A percentile compares a stretch with the other conserved stretches of the same genome.
phyloP scores from a whole-genome alignment of 148 eudicot species.

The Rhododendron mucronatum region DNA sequence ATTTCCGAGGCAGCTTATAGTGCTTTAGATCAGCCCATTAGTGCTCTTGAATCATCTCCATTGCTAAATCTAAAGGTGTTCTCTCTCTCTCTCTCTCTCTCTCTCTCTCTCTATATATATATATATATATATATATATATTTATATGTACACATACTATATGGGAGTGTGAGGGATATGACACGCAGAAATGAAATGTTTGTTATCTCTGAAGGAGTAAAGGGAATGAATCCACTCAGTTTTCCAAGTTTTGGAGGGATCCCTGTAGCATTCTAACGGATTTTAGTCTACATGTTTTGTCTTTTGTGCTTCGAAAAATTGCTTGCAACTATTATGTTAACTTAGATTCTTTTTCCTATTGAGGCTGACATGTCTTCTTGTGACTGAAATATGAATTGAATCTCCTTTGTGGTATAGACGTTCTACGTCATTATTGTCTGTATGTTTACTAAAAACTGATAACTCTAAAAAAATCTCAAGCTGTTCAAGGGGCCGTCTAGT shows the following conservation, averaged over 20 bases:
- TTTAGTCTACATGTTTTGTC: neutral
- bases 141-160: neutral
- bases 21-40: conserved; percentile 90
- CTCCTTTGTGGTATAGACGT: neutral
- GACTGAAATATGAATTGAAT: neutral
- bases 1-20: conserved; percentile 90
- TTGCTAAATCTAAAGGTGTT: conserved; percentile 77
- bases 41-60: conserved; percentile 83
- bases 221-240: neutral
- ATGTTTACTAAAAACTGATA: neutral
- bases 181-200: neutral
- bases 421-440: neutral
- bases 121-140: too few relatives aligned
- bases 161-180: neutral
- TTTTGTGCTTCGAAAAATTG: neutral
- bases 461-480: neutral
- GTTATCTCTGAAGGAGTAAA: neutral
- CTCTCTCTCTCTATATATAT: neutral
- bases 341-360: neutral
- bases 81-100: conserved; percentile 30
- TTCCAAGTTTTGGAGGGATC: neutral
- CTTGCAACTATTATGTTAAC: neutral
- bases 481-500: neutral
- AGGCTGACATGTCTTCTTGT: neutral
- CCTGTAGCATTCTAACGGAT: neutral